Base-by-base conservation (phyloP, 768 basidiomycete species). In the Pholiota conissans region DNA sequence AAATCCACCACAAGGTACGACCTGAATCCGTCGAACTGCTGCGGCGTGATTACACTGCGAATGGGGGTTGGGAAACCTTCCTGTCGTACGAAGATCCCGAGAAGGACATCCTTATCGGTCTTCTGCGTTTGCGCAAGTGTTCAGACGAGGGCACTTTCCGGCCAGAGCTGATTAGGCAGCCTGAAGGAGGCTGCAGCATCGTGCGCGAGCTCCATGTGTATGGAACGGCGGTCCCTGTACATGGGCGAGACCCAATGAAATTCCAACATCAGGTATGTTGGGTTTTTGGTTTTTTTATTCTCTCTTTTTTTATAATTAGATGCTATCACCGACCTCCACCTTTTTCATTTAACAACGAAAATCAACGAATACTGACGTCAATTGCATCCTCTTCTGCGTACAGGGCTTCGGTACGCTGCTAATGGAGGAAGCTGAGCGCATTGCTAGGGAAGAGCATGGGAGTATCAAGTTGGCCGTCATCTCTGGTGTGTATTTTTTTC, bases 11-110 rank as follows among this genome's bases (percentile, higher is more conserved):
- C 78, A 95, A 96, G 75, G 93, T 98, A 46, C 86, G 95, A 20
- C 95, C 95, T 58, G 92, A 96, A 70, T 90, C 92, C 14, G 91
- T 97, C 51, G 97, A 99, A 72, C 86, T 99, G 3, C 85, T 99
- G 30, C 84, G 97, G 57, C 82, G 97, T 37, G 97, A 99, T 70
- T 99, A 99, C 71, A 78, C 90, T 3, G 97, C 97, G 28, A 99
- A 98, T 68, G 96, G 95, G 5, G 95, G 97, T 46, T 99, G 97
- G 97, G 97, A 99, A 76, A 98, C 97, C 1, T 99, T 99, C 83
- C 76, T 99, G 5, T 96, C 95, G 27, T 99, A 98, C 69, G 97
- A 99, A 75, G 97, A 99, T 71, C 96, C 97, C 5, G 94, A 95
- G 73, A 86, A 85, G 53, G 97, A 99, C 67, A 98, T 99, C 71